Conservation (phyloP, 2,329 filamentous ascomycete species). For the Monilinia fructicola region DNA sequence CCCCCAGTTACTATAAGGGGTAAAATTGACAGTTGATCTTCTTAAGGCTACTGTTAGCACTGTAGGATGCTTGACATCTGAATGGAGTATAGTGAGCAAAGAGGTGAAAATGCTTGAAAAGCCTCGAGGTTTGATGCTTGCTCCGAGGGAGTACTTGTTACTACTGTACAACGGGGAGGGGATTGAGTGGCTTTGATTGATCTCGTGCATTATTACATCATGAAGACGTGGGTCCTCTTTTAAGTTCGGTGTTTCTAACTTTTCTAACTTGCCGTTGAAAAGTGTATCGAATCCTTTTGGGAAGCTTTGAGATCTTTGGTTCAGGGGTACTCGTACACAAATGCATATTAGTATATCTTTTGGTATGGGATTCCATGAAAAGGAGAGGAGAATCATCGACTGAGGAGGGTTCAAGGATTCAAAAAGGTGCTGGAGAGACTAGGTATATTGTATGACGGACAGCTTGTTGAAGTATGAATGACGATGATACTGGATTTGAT, state of each 20-base stretch:
- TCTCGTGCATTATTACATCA: conserved; percentile 19
- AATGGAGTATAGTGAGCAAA: neutral
- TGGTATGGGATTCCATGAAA: neutral
- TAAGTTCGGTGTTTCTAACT: conserved; percentile 11
- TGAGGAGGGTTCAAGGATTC: conserved; percentile 15
- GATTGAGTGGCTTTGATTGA: neutral
- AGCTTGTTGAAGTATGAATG: conserved; percentile 7
- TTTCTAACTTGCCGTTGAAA: neutral
- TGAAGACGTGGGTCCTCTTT: conserved; percentile 4
- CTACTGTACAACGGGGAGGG: conserved; percentile 1
- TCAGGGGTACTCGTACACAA: conserved; percentile 18
- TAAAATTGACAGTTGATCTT: neutral
- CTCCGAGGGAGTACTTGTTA: neutral
- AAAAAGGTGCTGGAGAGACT: neutral
- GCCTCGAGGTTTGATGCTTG: conserved; percentile 4
- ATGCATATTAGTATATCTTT: neutral
- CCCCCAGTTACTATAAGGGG: conserved; percentile 3
- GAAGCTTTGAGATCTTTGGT: conserved; percentile 7
- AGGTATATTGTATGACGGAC: conserved; percentile 13
- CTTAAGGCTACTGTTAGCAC: no score
- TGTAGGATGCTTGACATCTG: neutral
- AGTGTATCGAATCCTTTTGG: neutral
- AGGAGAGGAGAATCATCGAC: neutral
- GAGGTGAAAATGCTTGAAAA: conserved; percentile 14
- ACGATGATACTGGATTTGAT: conserved; percentile 14